Base-by-base conservation (phyloP, 2,329 filamentous ascomycete genomes). In the Aspergillus calidoustus region DNA sequence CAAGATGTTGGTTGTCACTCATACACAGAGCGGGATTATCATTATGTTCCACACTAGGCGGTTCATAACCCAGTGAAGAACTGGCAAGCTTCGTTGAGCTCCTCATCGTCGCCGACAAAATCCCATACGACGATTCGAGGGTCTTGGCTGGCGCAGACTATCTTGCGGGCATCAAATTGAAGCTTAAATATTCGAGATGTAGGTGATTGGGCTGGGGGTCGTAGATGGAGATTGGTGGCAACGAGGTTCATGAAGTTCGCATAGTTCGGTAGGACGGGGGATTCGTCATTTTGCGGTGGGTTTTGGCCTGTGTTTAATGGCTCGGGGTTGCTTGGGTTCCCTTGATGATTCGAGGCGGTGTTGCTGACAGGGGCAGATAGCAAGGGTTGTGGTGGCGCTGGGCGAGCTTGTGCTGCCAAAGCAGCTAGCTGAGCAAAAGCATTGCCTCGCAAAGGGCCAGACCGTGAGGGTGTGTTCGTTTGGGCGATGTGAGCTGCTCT, bases 71-170 rank as follows among this genome's bases (percentile, higher is more conserved):
- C 69, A 57, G 84, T 88, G 74, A 96, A 97, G 73, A 96, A 96
- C 41, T 86, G 85, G 66, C 88, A 87, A 7, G 90, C 91, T 72
- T 91, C 89, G 59, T 92, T 87, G 57, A 97, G 85, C 68, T 96
- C 90, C 59, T 85, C 78, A 67, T 99, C 93, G 4, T 87, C 90
- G 68, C 93, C 92, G 62, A 93, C 95, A 83, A 98, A 99, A 76
- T 99, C 95, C 95, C 95, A 99, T 0, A 93, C 95, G 0, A 98
- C 92, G 72, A 99, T 98, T 17, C 90, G 88, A 44, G 89, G 89
- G 60, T 95, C 92, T 76, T 98, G 93, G 66, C 91, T 95, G 74
- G 94, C 97, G 80, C 93, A 97, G 58, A 99, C 90, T 68, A 99
- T 96, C 69, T 93, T 89, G 23, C 93, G 86, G 0, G 93, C 91